These are phyloP conservation scores for Leishmania tarentolae DNA, from an alignment of 208 protist species.

Conservation along the genomic window DNA sequence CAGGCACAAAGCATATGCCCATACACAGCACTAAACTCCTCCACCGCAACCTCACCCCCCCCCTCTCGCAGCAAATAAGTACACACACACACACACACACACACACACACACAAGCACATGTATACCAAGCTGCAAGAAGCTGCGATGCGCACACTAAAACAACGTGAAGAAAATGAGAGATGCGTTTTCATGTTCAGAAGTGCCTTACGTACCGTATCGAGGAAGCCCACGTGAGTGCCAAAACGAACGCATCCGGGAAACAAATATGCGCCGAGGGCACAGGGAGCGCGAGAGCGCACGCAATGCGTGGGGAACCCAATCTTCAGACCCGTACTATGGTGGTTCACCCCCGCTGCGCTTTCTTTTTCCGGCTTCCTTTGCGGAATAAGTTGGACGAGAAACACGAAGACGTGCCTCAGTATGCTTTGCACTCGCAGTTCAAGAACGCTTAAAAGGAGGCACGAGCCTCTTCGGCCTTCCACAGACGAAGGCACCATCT, in stretches of 20 bases:
- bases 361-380: neutral
- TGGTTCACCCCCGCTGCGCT: too few relatives aligned
- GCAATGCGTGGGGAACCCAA: slow-evolving; percentile 3
- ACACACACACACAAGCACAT: neutral
- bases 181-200: neutral
- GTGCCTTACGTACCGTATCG: neutral
- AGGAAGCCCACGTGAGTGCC: neutral
- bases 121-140: neutral
- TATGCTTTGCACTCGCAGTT: neutral
- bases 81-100: neutral
- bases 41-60: too few relatives aligned
- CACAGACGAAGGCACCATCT: neutral
- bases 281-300: neutral
- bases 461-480: neutral
- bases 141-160: neutral
- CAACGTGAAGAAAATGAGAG: neutral
- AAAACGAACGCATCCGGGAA: neutral
- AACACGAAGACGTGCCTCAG: neutral
- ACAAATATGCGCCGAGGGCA: neutral
- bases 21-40: neutral
- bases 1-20: neutral
- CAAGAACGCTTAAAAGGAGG: neutral
- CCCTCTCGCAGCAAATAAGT: neutral
- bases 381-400: too few relatives aligned
- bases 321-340: neutral